Evolutionary conservation across 1,284 basidiomycete species (phyloP).

Genomic region (Thecaphora thlaspeos): DNA sequence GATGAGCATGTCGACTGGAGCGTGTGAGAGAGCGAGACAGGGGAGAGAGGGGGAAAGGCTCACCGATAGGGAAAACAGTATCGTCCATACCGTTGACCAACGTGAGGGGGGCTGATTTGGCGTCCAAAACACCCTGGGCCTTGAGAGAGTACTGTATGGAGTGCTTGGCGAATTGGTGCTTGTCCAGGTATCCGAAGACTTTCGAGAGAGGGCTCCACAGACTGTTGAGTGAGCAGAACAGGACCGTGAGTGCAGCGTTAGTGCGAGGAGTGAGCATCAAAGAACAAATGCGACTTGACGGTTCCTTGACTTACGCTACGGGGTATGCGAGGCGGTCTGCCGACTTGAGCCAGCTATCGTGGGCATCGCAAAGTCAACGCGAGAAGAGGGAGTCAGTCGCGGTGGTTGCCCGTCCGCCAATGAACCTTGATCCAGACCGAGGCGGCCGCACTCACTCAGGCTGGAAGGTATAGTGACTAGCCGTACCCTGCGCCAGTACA

Average conservation of each 20-base stretch:
- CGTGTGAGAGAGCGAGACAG: background rate
- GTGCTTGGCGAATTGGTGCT: conserved; percentile 15
- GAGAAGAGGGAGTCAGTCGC: too few relatives aligned
- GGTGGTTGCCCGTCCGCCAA: too few relatives aligned
- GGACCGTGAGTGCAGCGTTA: too few relatives aligned
- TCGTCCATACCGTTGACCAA: conserved; percentile 30
- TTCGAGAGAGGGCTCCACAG: conserved; percentile 19
- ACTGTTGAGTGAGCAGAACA: conserved; percentile 5
- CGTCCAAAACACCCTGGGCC: conserved; percentile 21
- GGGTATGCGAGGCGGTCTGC: conserved; percentile 27
- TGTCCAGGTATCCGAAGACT: conserved; percentile 22
- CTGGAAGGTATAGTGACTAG: conserved; percentile 30
- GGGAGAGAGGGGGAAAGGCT: background rate
- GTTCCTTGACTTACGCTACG: conserved; percentile 1
- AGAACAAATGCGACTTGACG: too few relatives aligned
- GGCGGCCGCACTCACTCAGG: conserved; percentile 23
- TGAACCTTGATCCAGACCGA: too few relatives aligned
- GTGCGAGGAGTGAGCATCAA: too few relatives aligned
- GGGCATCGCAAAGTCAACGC: too few relatives aligned
- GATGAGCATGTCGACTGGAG: too few relatives aligned
- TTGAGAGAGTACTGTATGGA: conserved; percentile 25
- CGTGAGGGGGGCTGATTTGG: conserved; percentile 8
- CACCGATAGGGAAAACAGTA: conserved; percentile 34
- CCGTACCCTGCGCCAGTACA: conserved; percentile 28
- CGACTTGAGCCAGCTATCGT: conserved; percentile 35